phyloP scores from a whole-genome alignment of 1,139 yeast genomes.

The Candida albicans region DNA sequence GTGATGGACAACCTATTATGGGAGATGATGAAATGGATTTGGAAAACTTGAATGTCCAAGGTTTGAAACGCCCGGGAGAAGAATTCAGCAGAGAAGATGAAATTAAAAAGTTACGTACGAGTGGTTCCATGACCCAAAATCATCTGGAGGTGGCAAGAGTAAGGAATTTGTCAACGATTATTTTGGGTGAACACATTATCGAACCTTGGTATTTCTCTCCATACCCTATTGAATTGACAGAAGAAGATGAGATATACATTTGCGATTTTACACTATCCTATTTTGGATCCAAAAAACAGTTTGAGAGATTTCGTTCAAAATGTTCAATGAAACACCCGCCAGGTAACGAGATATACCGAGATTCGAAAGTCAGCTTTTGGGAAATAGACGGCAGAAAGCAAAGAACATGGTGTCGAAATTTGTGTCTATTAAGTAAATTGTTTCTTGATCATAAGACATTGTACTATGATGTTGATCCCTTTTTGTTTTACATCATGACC shows the following conservation, averaged over 20 bases:
- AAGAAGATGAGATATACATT: constrained; percentile 82
- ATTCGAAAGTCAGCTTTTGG: constrained; percentile 73
- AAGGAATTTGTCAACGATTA: constrained; percentile 72
- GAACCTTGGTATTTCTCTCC: constrained; percentile 99
- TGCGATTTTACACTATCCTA: constrained; percentile 90
- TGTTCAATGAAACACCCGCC: constrained; percentile 94
- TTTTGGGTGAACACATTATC: constrained; percentile 86
- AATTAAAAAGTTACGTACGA: constrained; percentile 83
- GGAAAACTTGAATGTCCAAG: constrained; percentile 83
- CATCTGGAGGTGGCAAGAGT: constrained; percentile 90
- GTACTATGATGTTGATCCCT: constrained; percentile 97
- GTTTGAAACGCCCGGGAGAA: constrained; percentile 63
- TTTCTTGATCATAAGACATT: constrained; percentile 93
- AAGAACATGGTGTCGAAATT: constrained; percentile 93
- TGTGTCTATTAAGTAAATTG: constrained; percentile 82
- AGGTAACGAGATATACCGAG: constrained; percentile 95
- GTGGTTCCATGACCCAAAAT: constrained; percentile 95
- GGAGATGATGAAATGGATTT: constrained; percentile 78
- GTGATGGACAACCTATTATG: constrained; percentile 20
- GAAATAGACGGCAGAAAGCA: constrained; percentile 97
- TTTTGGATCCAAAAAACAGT: constrained; percentile 86
- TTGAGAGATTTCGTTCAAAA: constrained; percentile 84
- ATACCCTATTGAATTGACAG: constrained; percentile 91
- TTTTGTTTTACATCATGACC: constrained; percentile 93
- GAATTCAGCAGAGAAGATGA: constrained; percentile 86